Base-by-base conservation (phyloP, 345 rosid species). In the Linum tenue region DNA sequence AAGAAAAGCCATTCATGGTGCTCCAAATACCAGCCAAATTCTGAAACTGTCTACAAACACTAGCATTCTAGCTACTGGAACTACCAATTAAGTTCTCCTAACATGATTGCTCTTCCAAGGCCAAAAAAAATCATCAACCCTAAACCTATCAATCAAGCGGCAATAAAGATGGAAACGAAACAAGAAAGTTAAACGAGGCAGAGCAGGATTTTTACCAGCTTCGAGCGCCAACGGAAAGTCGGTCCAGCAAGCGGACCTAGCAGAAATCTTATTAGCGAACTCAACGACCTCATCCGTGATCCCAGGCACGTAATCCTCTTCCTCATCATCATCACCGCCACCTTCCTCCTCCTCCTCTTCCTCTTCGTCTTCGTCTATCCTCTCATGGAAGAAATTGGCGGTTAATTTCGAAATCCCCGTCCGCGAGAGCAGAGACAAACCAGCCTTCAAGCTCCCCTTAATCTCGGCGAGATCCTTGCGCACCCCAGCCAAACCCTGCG, bases 391-490 rank as follows among this genome's bases (percentile, higher is more conserved):
- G 16, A 86, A 75, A 50, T 43, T 77, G 17, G 86, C 79, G 11
- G 91, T 86, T 67, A 88, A 67, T 72, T 75, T 87, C 22, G 87
- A 82, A 74, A 84, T 74, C 40, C 59, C 80, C 39, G 74, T 80
- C 60, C 76, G 58, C 3, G 85, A 81, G 15, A 83, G 62, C 37
- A 73, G 31, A 53, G 84, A 78, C 9, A 85, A 72, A 12, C 92
- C 85, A 17, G 60, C 71, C 72, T 76, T 81, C 65, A 88, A 72
- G 76, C 84, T 86, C n/a, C 80, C 89, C 2, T 86, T 83, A 51
- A 88, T 79, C 72, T 88, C 96, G 0, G 77, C 86, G 0, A 88
- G 83, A 83, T 88, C 89, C 64, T 80, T 85, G 3, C 87, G 83
- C 64, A 88, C 80, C 68, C 89, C 89, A 11, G 63, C 7, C 4